These are phyloP conservation scores for Plasmopara muralis DNA, from an alignment of 352 stramenopile genomes.

Conservation along the genomic window DNA sequence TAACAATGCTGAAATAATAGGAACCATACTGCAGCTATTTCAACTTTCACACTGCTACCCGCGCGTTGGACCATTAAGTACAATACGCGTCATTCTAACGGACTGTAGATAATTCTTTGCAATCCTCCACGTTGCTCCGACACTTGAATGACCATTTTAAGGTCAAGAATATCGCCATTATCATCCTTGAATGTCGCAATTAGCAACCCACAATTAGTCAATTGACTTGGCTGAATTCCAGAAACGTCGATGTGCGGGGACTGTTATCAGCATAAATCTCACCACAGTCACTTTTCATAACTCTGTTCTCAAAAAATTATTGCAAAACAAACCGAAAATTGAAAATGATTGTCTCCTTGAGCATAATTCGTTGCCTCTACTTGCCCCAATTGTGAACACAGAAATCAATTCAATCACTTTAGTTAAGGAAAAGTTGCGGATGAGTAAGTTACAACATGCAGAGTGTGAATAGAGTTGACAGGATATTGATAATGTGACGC, in stretches of 20 bases:
- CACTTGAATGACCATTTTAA: slow-evolving; percentile 88
- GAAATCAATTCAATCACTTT: slow-evolving; percentile 6
- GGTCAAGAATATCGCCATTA: slow-evolving; percentile 67
- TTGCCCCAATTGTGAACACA: slow-evolving; percentile 58
- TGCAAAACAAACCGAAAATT: slow-evolving; percentile 66
- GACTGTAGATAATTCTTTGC: slow-evolving; percentile 85
- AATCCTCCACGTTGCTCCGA: slow-evolving; percentile 63
- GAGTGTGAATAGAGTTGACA: slow-evolving; percentile 17
- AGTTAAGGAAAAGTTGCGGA: slow-evolving; percentile 24
- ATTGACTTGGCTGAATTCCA: slow-evolving; percentile 71
- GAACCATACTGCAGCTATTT: too few relatives aligned
- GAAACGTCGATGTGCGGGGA: slow-evolving; percentile 59
- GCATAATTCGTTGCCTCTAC: slow-evolving; percentile 58
- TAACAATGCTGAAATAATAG: too few relatives aligned
- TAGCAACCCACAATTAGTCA: slow-evolving; percentile 85
- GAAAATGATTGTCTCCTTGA: slow-evolving; percentile 70
- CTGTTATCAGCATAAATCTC: slow-evolving; percentile 23
- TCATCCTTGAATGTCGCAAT: slow-evolving; percentile 73
- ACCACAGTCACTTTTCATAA: not conserved
- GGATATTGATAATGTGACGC: slow-evolving; percentile 86
- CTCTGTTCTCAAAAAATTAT: not conserved
- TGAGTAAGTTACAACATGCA: not conserved
- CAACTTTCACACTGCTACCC: slow-evolving; percentile 3
- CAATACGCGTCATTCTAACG: slow-evolving; percentile 57
- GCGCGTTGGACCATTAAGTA: too few relatives aligned